These are phyloP conservation scores for Chrysosporium queenslandicum DNA, from an alignment of 2,329 filamentous ascomycete species.

Conservation along the genomic window DNA sequence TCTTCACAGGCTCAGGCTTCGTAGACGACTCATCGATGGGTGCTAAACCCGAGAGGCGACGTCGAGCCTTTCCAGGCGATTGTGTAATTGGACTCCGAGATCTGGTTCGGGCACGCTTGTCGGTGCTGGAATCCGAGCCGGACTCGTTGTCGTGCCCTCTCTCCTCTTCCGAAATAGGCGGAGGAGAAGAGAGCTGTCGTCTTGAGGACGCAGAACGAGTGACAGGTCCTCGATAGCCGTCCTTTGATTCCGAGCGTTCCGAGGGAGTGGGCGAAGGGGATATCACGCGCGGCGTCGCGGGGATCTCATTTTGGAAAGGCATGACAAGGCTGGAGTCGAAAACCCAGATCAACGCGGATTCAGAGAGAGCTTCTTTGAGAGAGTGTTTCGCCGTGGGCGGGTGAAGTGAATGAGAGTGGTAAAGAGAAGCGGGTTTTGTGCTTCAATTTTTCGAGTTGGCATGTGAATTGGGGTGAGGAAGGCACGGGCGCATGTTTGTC, in stretches of 20 bases:
- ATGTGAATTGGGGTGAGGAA: not conserved
- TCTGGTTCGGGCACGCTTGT: slow-evolving; percentile 54
- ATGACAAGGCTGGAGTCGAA: slow-evolving; percentile 29
- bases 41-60: slow-evolving; percentile 46
- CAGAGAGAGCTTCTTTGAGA: not conserved
- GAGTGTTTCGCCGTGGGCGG: not conserved
- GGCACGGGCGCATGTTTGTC: slow-evolving; percentile 4
- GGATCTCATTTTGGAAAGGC: slow-evolving; percentile 49
- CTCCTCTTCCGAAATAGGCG: slow-evolving; percentile 51
- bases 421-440: not conserved
- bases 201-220: slow-evolving; percentile 60
- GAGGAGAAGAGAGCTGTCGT: slow-evolving; percentile 48
- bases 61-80: slow-evolving; percentile 30
- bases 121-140: slow-evolving; percentile 44
- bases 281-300: slow-evolving; percentile 75
- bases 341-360: not conserved
- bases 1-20: slow-evolving; percentile 31
- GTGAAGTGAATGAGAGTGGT: not conserved
- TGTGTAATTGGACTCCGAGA: slow-evolving; percentile 57
- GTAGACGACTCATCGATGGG: slow-evolving; percentile 39
- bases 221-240: slow-evolving; percentile 61
- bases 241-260: slow-evolving; percentile 39
- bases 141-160: slow-evolving; percentile 45
- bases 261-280: slow-evolving; percentile 71
- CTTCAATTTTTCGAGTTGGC: not conserved